These are phyloP conservation scores for Pulveroboletus sp. DNA, from an alignment of 768 basidiomycete genomes.

Conservation along the genomic window DNA sequence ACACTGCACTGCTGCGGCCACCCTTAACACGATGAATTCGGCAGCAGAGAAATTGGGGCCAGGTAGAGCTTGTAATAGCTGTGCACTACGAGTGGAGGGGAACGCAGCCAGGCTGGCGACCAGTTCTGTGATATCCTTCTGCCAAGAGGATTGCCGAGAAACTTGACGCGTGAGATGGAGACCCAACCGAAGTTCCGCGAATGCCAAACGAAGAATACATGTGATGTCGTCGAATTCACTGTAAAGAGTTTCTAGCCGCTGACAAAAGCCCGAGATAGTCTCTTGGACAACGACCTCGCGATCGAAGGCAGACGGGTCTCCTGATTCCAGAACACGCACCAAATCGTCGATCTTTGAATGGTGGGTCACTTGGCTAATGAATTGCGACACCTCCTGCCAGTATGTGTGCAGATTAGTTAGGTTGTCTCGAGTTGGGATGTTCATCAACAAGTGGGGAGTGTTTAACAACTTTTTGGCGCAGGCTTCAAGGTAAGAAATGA, in stretches of 20 bases:
- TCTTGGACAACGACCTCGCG: constrained; percentile 75
- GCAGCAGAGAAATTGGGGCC: constrained; percentile 20
- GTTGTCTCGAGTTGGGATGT: constrained; percentile 36
- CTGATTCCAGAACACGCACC: constrained; percentile 31
- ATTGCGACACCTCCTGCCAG: constrained; percentile 76
- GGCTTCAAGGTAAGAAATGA: constrained; percentile 42
- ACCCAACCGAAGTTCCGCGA: constrained; percentile 67
- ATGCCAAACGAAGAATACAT: constrained; percentile 58
- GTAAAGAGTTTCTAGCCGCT: constrained; percentile 66
- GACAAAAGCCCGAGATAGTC: constrained; percentile 72
- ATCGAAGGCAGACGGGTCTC: constrained; percentile 35
- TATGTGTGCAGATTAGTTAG: constrained; percentile 52
- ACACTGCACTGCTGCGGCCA: constrained; percentile 39
- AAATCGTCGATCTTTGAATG: constrained; percentile 49
- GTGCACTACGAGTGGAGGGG: constrained; percentile 47
- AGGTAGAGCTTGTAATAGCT: constrained; percentile 29
- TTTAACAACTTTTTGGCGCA: constrained; percentile 31
- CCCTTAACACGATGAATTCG: constrained; percentile 35
- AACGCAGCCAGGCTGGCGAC: constrained; percentile 44
- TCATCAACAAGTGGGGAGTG: constrained; percentile 21
- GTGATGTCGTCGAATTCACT: constrained; percentile 67
- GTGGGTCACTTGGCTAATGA: constrained; percentile 55
- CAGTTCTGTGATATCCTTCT: constrained; percentile 20
- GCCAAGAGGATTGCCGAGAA: constrained; percentile 13
- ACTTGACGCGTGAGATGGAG: constrained; percentile 47